Base-by-base conservation (phyloP, 2,329 filamentous ascomycete genomes). In the Shiraia bambusicola region DNA sequence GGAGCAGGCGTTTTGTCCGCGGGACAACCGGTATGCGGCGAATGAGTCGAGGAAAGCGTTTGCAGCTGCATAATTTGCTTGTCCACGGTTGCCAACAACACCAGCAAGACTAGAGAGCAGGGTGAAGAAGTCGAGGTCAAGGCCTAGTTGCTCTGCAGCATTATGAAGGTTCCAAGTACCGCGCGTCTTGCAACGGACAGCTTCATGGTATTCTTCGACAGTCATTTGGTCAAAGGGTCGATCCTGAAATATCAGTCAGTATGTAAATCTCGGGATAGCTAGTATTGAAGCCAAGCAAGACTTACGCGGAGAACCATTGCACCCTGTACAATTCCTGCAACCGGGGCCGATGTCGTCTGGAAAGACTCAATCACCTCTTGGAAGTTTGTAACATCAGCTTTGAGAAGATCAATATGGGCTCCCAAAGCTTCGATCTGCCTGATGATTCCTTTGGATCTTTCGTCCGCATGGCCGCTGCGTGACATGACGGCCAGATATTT, bases 71-170 rank as follows among this genome's bases (percentile, higher is more conserved):
- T 65, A 65, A 22, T 45, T 50, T 9, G 48, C 38, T 42, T 65
- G 61, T 2, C 55, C 58, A 2, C 28, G 25, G 32, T 52, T 56
- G 6, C 58, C 58, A 47, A 56, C 37, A 2, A 55, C 39, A 16
- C 40, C 37, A 0, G 51, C 40, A 4, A 56, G 43, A 0, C 65
- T 69, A 1, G 66, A 70, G 31, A 66, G 59, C 12, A 66, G 35
- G 30, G 71, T 51, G 48, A 72, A 71, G 49, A 71, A 72, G 27
- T 72, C 67, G 2, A 72, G 53, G n/a, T n/a, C n/a, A n/a, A n/a
- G n/a, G n/a, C n/a, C n/a, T n/a, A 0, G 58, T 33, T 4, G 31
- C 26, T 10, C 28, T 33, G 4, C 37, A 4, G 50, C 45, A 13
- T 48, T 25, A 34, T 52, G 46, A 37, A 54, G 46, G 34, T 59